Evolutionary conservation across 768 basidiomycete species (phyloP), one percentile per base, ranked within the genome.

Genomic region (Leccinum fibrillosum): DNA sequence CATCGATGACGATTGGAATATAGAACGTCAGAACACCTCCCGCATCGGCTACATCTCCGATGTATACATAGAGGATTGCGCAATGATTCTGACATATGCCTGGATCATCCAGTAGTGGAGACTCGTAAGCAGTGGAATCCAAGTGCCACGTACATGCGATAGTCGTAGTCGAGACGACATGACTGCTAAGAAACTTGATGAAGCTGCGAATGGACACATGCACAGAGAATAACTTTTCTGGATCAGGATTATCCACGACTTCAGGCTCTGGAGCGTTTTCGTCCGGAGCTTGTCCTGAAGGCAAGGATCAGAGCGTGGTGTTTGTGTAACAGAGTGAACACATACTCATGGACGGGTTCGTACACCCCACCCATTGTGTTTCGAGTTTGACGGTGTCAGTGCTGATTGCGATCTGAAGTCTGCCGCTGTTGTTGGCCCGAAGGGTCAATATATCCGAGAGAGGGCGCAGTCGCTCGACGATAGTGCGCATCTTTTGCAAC

Each of bases 11-110:
- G 1, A 87, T 89, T 45, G 92, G 92, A 53, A 94, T 86, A 66
- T 93, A 94, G 68, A 90, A 94, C 2, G 92, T 94, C 61, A 94
- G 76, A 44, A 94, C 89, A 2, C 91, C 92, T 48, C 92, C 90
- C 0, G 88, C 84, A 56, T 90, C 86, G 5, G 83, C 82, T 11
- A 86, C 80, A 32, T 91, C 86, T 10, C 92, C 92, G 47, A 94
- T 88, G 67, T 94, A 94, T 54, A 94, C 91, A 62, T 94, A 94
- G 52, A 94, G 80, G 63, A 94, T 94, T 58, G 90, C 79, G 67
- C 91, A 94, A 61, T 93, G 88, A 57, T 85, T 80, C 62, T 86
- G 84, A 67, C 92, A 94, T 52, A 94, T 80, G 66, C 88, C 92
- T 94, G 66, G 0, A 25, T 58, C 2, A 32, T 47, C 42, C 11